Conservation (phyloP, 2,329 filamentous ascomycete species). For the Alternaria postmessia region DNA sequence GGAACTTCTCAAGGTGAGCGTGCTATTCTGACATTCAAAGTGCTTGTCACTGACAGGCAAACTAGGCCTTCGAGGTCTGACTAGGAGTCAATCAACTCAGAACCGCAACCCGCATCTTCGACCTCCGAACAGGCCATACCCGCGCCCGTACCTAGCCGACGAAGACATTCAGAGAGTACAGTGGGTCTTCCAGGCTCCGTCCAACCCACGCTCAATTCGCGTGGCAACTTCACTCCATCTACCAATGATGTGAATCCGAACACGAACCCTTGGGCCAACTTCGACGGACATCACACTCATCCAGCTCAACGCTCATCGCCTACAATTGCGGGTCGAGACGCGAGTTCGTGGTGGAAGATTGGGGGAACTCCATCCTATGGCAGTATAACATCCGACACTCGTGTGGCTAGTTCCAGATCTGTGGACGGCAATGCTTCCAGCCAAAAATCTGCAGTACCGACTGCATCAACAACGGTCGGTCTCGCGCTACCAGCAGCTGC, state of each 20-base stretch:
- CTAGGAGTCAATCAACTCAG: slow-evolving; percentile 1
- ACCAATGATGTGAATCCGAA: neutral
- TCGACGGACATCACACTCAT: neutral
- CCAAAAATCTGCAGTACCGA: neutral
- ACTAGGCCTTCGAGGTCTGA: neutral
- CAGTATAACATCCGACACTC: neutral
- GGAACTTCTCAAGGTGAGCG: neutral
- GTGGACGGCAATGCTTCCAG: neutral
- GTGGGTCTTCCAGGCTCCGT: neutral
- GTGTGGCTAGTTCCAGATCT: neutral
- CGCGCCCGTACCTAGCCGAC: neutral
- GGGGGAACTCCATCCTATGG: neutral
- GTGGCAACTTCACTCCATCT: neutral
- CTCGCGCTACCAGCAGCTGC: neutral
- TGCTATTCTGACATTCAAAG: neutral
- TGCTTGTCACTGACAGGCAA: neutral
- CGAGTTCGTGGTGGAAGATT: neutral
- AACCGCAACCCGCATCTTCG: neutral
- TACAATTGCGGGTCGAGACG: neutral
- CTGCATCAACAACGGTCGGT: neutral
- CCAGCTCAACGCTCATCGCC: neutral
- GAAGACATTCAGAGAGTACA: neutral
- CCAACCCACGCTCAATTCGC: neutral
- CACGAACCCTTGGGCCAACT: neutral
- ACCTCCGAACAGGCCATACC: neutral